Evolutionary conservation across 805 yeast species (phyloP).

Genomic region (Candida rishiriensis): DNA sequence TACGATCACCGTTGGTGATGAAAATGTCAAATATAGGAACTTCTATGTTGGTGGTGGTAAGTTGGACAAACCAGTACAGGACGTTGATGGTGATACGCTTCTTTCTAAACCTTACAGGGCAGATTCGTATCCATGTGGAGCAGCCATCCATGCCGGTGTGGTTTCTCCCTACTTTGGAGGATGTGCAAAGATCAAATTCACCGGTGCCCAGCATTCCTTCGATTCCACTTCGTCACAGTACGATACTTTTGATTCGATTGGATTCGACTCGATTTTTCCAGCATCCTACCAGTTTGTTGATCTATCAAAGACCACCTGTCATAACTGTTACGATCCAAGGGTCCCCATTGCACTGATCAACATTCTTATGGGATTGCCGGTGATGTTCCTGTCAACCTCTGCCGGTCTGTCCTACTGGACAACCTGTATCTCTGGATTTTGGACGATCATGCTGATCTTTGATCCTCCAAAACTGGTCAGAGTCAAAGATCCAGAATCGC

Average conservation of each 20-base stretch:
- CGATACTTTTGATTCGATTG: constrained; percentile 48
- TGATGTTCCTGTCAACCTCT: constrained; percentile 42
- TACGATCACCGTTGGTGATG: constrained; percentile 67
- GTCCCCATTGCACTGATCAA: constrained; percentile 52
- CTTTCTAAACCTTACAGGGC: constrained; percentile 70
- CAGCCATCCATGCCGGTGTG: constrained; percentile 83
- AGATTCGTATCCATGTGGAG: constrained; percentile 85
- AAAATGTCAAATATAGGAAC: constrained; percentile 63
- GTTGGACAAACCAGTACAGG: constrained; percentile 12
- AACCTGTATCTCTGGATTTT: constrained; percentile 60
- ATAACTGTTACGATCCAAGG: constrained; percentile 70
- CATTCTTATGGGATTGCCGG: constrained; percentile 56
- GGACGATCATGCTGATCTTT: constrained; percentile 72
- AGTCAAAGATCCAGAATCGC: constrained; percentile 46
- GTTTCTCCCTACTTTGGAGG: constrained; percentile 76
- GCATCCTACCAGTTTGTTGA: constrained; percentile 59
- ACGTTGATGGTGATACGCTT: constrained; percentile 12
- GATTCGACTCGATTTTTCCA: constrained; percentile 71
- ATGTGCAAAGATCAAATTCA: constrained; percentile 58
- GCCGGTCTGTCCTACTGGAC: constrained; percentile 59
- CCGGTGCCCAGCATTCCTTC: constrained; percentile 50
- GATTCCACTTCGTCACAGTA: constrained; percentile 42
- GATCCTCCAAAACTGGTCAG: constrained; percentile 73
- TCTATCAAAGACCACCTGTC: constrained; percentile 43
- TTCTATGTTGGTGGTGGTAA: constrained; percentile 76